Evolutionary conservation across 345 rosid species (phyloP), one percentile per base, ranked within the genome.

Genomic region (Murraya koenigii): DNA sequence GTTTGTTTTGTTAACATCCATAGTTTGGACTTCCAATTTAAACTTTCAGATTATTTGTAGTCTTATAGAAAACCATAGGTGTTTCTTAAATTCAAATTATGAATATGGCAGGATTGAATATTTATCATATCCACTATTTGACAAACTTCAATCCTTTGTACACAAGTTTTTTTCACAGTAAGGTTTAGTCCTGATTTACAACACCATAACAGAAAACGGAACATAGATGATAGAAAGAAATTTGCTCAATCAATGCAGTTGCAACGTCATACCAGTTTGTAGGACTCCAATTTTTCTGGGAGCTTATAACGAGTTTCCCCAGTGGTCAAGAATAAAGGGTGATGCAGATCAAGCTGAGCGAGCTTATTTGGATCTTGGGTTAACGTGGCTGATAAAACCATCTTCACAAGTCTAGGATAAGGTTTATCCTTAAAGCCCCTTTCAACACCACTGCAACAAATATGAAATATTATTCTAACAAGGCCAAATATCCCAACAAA

Each of bases 301-400:
- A 96, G 89, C 71, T 78, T 87, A 82, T 94, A 96, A 69, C 97
- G 90, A 39, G 79, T 88, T 81, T 81, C 75, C 76, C 99, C 98
- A 13, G 89, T 87, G 52, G 97, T 90, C 89, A 96, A 82, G 82
- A 96, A 90, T 80, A 96, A 86, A 11, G 99, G 99, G 80, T 96
- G 97, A 86, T 91, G 97, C 76, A 96, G 84, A 82, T 89, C 88
- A 84, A 94, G 97, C 83, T 91, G 99, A 78, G 92, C 87, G 77
- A 96, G 97, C 88, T 96, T 96, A 90, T 97, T 88, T 72, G 99
- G 99, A 88, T 96, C 97, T 84, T 90, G 91, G 55, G 99, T 92
- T 80, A 94, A 88, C 15, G 99, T 96, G 72, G 99, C 97, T 74
- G 99, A 96, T 62, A 92, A 82, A 66, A 90, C 95, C 92, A 96